Evolutionary conservation across 108 stramenopile species (phyloP).

Genomic region (Schizochytrium sp.): DNA sequence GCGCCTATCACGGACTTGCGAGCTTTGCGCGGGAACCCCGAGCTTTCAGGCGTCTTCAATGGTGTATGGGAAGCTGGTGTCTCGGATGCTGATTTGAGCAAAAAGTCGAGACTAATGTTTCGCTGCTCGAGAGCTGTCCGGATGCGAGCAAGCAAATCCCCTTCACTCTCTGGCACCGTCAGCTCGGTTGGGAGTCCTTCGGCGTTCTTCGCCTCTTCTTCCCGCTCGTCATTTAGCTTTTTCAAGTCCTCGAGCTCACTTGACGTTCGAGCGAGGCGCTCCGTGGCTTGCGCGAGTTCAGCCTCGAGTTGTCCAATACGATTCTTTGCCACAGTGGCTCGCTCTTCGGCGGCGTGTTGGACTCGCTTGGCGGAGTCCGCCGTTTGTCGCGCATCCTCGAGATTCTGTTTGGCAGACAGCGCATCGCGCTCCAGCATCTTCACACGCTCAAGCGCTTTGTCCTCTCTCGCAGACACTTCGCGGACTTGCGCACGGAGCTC

Average conservation of each 20-base stretch:
- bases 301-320: neutral
- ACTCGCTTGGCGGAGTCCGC: neutral
- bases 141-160: neutral
- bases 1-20: too few species aligned
- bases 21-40: too few species aligned
- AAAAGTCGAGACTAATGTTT: neutral
- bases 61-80: too few species aligned
- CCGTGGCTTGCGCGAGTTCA: neutral
- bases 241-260: neutral
- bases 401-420: neutral
- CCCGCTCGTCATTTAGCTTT: neutral
- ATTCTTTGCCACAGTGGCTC: neutral
- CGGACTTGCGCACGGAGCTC: neutral
- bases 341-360: neutral
- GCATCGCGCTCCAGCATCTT: neutral
- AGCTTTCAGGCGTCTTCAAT: too few species aligned
- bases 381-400: neutral
- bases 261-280: neutral
- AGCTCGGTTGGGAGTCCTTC: neutral
- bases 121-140: neutral
- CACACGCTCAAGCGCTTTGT: neutral
- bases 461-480: neutral
- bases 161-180: neutral
- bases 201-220: neutral
- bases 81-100: neutral